Evolutionary conservation across 345 rosid species (phyloP).

Genomic region (Lepidium africanum): DNA sequence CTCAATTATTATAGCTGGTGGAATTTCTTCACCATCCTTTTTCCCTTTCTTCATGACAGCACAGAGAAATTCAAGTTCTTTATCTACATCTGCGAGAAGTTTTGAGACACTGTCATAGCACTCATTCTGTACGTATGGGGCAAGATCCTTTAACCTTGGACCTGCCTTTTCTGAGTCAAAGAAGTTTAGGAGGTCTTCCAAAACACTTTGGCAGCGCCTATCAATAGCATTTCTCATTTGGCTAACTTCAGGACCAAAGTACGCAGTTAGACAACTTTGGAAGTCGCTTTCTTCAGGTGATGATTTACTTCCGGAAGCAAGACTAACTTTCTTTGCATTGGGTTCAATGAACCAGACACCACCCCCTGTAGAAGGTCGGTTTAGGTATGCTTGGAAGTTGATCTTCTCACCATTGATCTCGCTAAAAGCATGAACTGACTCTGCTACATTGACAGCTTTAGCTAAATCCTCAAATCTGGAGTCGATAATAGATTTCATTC

Average conservation of each 20-base stretch:
- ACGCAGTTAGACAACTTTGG: conserved; percentile 69
- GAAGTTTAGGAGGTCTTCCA: conserved; percentile 82
- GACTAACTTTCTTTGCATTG: conserved; percentile 46
- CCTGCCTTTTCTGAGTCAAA: conserved; percentile 90
- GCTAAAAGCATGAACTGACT: conserved; percentile 40
- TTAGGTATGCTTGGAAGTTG: conserved; percentile 73
- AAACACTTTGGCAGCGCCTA: conserved; percentile 56
- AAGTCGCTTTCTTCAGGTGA: conserved; percentile 60
- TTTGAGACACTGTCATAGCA: conserved; percentile 72
- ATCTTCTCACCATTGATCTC: conserved; percentile 41
- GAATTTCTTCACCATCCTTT: conserved; percentile 31
- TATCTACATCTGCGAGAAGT: conserved; percentile 56
- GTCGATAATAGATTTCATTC: conserved; percentile 74
- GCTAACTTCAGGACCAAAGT: conserved; percentile 88
- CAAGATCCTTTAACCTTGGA: conserved; percentile 71
- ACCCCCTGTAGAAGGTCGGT: conserved; percentile 79
- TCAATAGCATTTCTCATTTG: conserved; percentile 83
- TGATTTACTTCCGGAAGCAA: conserved; percentile 37
- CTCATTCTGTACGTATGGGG: conserved; percentile 66
- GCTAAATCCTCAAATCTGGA: conserved; percentile 62
- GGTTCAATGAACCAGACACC: conserved; percentile 96
- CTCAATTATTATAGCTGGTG: conserved; percentile 64
- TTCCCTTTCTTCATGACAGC: conserved; percentile 39
- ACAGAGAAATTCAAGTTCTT: conserved; percentile 55
- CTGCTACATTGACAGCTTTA: conserved; percentile 43